A percentile compares a stretch with the other conserved stretches of the same genome.
Evolutionary conservation across 371 early-diverging fungal species (phyloP).

Genomic region (Apophysomyces ossiformis): DNA sequence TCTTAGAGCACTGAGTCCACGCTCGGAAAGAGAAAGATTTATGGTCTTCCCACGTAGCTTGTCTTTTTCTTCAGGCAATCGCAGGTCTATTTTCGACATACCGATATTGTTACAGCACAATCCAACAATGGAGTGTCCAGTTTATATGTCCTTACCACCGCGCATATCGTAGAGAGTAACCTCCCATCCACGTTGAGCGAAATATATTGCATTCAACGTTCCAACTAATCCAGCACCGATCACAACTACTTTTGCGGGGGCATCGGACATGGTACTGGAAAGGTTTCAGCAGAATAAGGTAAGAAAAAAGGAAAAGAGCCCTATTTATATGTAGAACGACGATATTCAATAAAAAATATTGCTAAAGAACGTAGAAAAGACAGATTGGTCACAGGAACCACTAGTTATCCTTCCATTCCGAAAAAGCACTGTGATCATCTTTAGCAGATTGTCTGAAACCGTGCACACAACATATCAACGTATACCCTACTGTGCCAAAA

Average conservation of each 20-base stretch:
- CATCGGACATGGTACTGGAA: too few species aligned
- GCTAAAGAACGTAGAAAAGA: too few species aligned
- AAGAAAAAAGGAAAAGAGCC: too few species aligned
- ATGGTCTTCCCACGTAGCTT: constrained; percentile 80
- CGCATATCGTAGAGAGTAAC: constrained; percentile 89
- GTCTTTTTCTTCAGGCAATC: constrained; percentile 62
- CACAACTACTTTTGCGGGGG: constrained; percentile 55
- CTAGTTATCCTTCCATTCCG: too few species aligned
- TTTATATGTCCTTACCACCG: constrained; percentile 61
- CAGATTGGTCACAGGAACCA: too few species aligned
- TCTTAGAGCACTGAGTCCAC: constrained; percentile 87
- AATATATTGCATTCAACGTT: constrained; percentile 85
- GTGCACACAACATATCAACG: too few species aligned
- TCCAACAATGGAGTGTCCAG: not conserved
- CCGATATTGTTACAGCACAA: not conserved
- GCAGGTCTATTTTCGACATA: constrained; percentile 56
- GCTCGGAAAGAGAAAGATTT: constrained; percentile 91
- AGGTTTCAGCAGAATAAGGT: too few species aligned
- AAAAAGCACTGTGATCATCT: too few species aligned
- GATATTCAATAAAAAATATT: too few species aligned
- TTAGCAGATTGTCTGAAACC: too few species aligned
- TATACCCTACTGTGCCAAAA: too few species aligned
- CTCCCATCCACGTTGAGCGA: constrained; percentile 91
- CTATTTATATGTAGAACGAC: too few species aligned
- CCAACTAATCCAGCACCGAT: constrained; percentile 98